Evolutionary conservation across 1,284 basidiomycete species (phyloP), one percentile per base, ranked within the genome.

Genomic region (Nidula niveotomentosa): DNA sequence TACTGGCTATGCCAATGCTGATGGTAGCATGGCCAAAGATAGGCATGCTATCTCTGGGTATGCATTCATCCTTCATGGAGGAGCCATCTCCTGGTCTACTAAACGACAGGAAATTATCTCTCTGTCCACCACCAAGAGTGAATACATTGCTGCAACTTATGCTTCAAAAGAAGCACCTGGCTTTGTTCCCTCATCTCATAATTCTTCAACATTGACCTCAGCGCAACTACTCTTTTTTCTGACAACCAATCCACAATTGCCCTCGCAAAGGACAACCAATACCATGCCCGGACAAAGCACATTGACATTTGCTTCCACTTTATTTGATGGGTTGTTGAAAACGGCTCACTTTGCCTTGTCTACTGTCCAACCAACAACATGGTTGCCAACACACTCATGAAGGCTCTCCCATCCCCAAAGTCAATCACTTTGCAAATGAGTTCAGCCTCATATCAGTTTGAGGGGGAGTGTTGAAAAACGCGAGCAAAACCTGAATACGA

Each of bases 71-170:
- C 49, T 77, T 0, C 60, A 67, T 45, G 66, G 69, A 0, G 70
- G 65, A 1, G 67, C 73, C 4, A 52, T 78, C 4, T 69, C 61
- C 0, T 79, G 74, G 73, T 55, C 53, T 23, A 60, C 69, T 6
- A 73, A 72, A 53, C 58, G 64, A 6, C 76, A 79, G 58, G 56
- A 64, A 15, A 60, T 68, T 1, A 57, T 75, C 1, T 65, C 71
- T 0, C 55, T 67, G 0, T 75, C 69, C 0, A 69, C 65, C 0
- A 69, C 63, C 0, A 47, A 68, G 36, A 52, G 59, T 0, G 63
- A 67, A 48, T 67, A 66, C 34, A 47, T 66, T 1, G 60, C 60
- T 6, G 39, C 57, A n/a, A n/a, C n/a, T n/a, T n/a, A n/a, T n/a
- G n/a, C n/a, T n/a, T n/a, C n/a, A n/a, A n/a, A n/a, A n/a, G n/a